Percentiles rank a stretch among this genome's conserved stretches.
Conservation (phyloP, 2,329 filamentous ascomycete species). For the Diaporthe australafricana region DNA sequence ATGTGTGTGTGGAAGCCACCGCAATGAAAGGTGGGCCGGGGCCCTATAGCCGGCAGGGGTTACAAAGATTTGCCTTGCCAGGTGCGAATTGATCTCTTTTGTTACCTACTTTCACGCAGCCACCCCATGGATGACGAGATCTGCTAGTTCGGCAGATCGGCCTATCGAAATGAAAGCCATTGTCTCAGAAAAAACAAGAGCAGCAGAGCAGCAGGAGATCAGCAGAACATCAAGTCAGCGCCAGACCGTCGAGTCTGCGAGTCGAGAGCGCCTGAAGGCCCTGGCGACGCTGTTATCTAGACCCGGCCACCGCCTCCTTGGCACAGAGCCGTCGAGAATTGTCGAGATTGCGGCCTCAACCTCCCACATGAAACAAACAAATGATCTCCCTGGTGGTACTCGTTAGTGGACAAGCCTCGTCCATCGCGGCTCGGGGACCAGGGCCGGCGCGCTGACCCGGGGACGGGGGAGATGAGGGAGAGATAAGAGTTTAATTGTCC, state of each 20-base stretch:
- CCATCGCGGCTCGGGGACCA: conserved; percentile 7
- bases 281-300: conserved; percentile 10
- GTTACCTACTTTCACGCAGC: neutral
- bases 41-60: neutral
- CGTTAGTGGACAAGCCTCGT: conserved; percentile 1
- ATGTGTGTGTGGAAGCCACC: neutral
- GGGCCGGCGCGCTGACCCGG: neutral
- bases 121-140: neutral
- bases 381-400: conserved; percentile 17
- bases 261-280: neutral
- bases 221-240: neutral
- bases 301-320: conserved; percentile 3
- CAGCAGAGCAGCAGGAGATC: neutral
- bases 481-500: conserved; percentile 26
- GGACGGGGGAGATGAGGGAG: conserved; percentile 9
- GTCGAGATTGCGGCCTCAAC: conserved; percentile 15
- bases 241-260: neutral
- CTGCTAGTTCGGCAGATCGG: conserved; percentile 15
- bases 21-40: neutral
- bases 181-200: conserved; percentile 15
- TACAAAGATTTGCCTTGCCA: neutral
- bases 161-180: conserved; percentile 20
- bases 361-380: conserved; percentile 8
- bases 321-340: conserved; percentile 1
- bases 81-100: neutral